Base-by-base conservation (phyloP, 805 yeast species). In the Ogataea pini region DNA sequence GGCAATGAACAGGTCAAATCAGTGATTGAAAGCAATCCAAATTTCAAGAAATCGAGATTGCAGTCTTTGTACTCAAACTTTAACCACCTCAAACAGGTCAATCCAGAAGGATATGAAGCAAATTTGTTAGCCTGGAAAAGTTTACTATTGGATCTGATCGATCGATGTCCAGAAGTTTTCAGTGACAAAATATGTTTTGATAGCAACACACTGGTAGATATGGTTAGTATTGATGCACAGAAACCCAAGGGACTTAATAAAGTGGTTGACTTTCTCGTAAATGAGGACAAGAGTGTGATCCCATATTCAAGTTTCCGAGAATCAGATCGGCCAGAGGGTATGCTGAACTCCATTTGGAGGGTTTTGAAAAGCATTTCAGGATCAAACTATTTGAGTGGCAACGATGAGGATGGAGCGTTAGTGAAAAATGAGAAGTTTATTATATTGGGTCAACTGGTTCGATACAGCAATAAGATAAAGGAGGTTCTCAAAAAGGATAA, bases 11-110 rank as follows among this genome's bases (percentile, higher is more conserved):
- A 18, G 7, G 19, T 39, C 3, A 39, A 17, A 16, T 27, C 18
- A 16, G 14, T 12, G 1, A 28, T 39, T 14, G 32, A 39, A 25
- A 9, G 14, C 2, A 60, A 69, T 51, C 62, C 66, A 7, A 60
- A 58, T 8, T 77, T 77, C 61, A 67, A 72, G 9, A 53, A 59
- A 7, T 57, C 72, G 8, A 63, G 83, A 20, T 60, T 75, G 28
- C 60, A 66, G 4, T 77, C 82, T n/a, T 65, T 78, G 36, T 78
- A 69, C 50, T 74, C 80, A 2, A 75, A 78, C 52, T 78, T 76
- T 52, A 53, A 65, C 8, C 63, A 71, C n/a, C 63, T 78, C 25
- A 63, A 67, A 47, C 75, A 71, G 10, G 39, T 62, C 3, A 78
- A 78, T 50, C 68, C 66, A 3, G 80, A 75, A 47, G 83, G 83